Evolutionary conservation across 257 asterid species (phyloP).

Genomic region (Rehmannia glutinosa): DNA sequence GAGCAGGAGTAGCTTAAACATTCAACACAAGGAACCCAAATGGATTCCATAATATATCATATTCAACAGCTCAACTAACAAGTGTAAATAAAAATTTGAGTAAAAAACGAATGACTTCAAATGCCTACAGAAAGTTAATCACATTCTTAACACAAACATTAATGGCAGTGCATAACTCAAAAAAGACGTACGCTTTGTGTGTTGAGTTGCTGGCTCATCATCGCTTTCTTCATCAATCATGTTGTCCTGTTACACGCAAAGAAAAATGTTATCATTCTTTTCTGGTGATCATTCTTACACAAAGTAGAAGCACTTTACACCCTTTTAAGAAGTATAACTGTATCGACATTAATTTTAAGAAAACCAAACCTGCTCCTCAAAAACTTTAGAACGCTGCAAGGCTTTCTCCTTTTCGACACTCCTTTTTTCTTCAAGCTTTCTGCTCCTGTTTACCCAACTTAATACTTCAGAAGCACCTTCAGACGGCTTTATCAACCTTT

Average conservation of each 20-base stretch:
- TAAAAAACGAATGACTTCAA: not conserved
- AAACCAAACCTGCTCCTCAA: conserved; percentile 84
- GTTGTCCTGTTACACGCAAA: conserved; percentile 61
- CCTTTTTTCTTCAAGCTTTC: conserved; percentile 73
- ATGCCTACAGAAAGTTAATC: not conserved
- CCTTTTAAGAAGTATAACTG: not conserved
- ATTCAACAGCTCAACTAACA: not conserved
- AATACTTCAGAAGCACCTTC: conserved; percentile 79
- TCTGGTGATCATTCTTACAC: conserved; percentile 3
- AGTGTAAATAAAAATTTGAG: not conserved
- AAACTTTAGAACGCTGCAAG: conserved; percentile 69
- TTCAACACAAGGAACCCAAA: conserved; percentile 13
- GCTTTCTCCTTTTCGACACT: conserved; percentile 73
- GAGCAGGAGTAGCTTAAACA: not conserved
- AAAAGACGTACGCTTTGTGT: conserved; percentile 42
- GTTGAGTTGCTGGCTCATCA: conserved; percentile 47
- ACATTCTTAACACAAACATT: not conserved
- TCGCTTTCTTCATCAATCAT: conserved; percentile 76
- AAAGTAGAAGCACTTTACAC: not conserved
- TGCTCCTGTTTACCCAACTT: conserved; percentile 80
- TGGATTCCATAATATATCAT: not conserved
- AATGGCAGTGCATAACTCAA: not conserved
- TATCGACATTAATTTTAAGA: conserved; percentile 5
- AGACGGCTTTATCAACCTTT: conserved; percentile 62
- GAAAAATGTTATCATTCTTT: not conserved